These are phyloP conservation scores for Monilinia fructigena DNA, from an alignment of 2,329 filamentous ascomycete species.

Conservation along the genomic window DNA sequence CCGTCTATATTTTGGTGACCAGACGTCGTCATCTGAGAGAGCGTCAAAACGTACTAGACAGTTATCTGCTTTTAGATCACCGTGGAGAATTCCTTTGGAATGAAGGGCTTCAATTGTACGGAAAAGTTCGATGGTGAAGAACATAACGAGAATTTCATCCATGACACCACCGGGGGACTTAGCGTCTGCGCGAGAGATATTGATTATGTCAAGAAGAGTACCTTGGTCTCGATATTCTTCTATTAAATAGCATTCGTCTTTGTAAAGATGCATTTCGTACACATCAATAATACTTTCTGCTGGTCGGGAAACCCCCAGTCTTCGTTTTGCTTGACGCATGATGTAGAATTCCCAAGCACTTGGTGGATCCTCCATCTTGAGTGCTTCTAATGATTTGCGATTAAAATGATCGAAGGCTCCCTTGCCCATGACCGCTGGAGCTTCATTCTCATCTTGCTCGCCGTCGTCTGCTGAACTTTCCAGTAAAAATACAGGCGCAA, in stretches of 20 bases:
- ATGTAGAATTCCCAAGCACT: constrained; percentile 96
- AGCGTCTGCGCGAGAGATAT: constrained; percentile 72
- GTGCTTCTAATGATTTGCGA: constrained; percentile 66
- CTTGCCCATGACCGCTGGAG: constrained; percentile 57
- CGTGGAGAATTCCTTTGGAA: constrained; percentile 75
- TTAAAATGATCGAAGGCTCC: constrained; percentile 56
- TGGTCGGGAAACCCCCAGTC: constrained; percentile 72
- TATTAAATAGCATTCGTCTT: constrained; percentile 84
- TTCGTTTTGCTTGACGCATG: constrained; percentile 75
- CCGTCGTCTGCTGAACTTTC: constrained; percentile 63
- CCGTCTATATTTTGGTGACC: constrained; percentile 65
- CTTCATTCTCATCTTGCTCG: constrained; percentile 48
- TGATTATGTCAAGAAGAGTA: constrained; percentile 91
- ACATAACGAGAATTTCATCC: constrained; percentile 92
- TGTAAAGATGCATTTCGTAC: constrained; percentile 88
- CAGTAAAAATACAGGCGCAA: constrained; percentile 90
- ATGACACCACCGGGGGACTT: constrained; percentile 62
- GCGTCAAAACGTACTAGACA: constrained; percentile 81
- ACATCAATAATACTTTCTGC: constrained; percentile 76
- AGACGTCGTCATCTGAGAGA: constrained; percentile 45
- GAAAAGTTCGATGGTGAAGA: constrained; percentile 88
- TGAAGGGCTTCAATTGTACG: constrained; percentile 88
- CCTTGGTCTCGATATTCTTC: constrained; percentile 87
- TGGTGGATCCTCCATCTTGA: constrained; percentile 92
- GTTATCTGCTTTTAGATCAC: constrained; percentile 94